Conservation (phyloP, 2,329 filamentous ascomycete species). For the Sporothrix sp. region DNA sequence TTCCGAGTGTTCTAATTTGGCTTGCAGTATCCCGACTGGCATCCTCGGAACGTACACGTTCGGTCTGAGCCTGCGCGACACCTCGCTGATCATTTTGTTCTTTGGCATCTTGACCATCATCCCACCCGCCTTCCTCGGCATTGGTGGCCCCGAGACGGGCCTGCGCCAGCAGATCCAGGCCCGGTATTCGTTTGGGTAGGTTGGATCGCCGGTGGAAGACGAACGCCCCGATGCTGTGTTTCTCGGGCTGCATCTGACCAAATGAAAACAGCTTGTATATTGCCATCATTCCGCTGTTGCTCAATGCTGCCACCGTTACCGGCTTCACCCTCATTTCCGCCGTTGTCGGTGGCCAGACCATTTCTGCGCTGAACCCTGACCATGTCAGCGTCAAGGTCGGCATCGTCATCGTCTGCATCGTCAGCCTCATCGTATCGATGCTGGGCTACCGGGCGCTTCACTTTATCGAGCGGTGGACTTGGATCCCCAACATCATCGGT, state of each 20-base stretch:
- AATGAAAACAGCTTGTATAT: slow-evolving; percentile 35
- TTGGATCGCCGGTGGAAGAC: neutral
- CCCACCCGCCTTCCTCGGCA: slow-evolving; percentile 46
- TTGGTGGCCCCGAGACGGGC: slow-evolving; percentile 45
- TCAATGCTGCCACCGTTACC: slow-evolving; percentile 48
- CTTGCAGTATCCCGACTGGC: slow-evolving; percentile 43
- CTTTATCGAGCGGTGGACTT: slow-evolving; percentile 45
- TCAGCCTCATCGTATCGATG: slow-evolving; percentile 45
- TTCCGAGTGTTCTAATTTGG: slow-evolving; percentile 9
- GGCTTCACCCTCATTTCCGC: slow-evolving; percentile 49
- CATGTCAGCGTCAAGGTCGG: slow-evolving; percentile 42
- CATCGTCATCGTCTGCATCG: slow-evolving; percentile 45
- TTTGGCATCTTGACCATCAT: slow-evolving; percentile 45
- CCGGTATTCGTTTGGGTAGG: slow-evolving; percentile 48
- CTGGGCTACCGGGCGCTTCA: slow-evolving; percentile 46
- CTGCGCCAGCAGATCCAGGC: slow-evolving; percentile 52
- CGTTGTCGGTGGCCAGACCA: slow-evolving; percentile 45
- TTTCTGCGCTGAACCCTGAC: slow-evolving; percentile 37
- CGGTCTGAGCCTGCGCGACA: slow-evolving; percentile 44
- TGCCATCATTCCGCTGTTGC: slow-evolving; percentile 39
- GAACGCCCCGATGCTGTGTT: too few species aligned
- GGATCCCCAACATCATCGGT: slow-evolving; percentile 45
- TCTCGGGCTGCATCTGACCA: too few species aligned
- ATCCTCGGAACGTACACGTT: slow-evolving; percentile 46
- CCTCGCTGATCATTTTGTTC: slow-evolving; percentile 49